A percentile compares a stretch with the other conserved stretches of the same genome.
These are phyloP conservation scores for Kodamaea kakaduensis DNA, from an alignment of 805 yeast species.

Conservation along the genomic window DNA sequence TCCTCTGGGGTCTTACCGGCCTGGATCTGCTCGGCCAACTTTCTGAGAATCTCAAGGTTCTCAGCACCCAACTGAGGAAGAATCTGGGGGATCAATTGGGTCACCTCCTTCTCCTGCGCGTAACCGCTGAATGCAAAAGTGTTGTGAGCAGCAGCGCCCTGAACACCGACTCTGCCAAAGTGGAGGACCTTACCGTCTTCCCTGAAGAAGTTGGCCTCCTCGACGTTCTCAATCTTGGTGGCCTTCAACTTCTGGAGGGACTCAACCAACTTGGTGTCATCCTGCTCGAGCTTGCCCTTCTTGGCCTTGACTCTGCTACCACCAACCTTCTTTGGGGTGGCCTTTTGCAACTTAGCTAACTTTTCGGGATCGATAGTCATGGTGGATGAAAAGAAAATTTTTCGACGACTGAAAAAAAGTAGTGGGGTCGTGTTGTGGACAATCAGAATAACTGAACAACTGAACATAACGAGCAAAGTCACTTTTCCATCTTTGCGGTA, in stretches of 20 bases:
- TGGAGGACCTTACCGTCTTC: constrained; percentile 95
- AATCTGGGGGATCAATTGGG: constrained; percentile 90
- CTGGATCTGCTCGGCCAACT: constrained; percentile 87
- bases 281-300: constrained; percentile 74
- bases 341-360: constrained; percentile 86
- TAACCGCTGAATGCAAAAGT: constrained; percentile 93
- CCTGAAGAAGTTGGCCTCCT: constrained; percentile 96
- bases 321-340: constrained; percentile 71
- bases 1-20: constrained; percentile 48
- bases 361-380: constrained; percentile 95
- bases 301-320: constrained; percentile 91
- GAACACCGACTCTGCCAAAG: constrained; percentile 94
- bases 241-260: constrained; percentile 86
- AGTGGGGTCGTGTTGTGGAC: constrained; percentile 2
- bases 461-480: too few species aligned
- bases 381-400: constrained; percentile 3
- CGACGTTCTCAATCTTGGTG: constrained; percentile 82
- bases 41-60: constrained; percentile 82
- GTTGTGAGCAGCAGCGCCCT: constrained; percentile 86
- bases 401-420: constrained; percentile 15
- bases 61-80: constrained; percentile 96
- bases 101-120: constrained; percentile 87
- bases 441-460: too few species aligned
- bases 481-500: too few species aligned
- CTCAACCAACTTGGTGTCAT: constrained; percentile 87